phyloP scores from a whole-genome alignment of 1,284 basidiomycete genomes.

The Rhodotorula sp. region DNA sequence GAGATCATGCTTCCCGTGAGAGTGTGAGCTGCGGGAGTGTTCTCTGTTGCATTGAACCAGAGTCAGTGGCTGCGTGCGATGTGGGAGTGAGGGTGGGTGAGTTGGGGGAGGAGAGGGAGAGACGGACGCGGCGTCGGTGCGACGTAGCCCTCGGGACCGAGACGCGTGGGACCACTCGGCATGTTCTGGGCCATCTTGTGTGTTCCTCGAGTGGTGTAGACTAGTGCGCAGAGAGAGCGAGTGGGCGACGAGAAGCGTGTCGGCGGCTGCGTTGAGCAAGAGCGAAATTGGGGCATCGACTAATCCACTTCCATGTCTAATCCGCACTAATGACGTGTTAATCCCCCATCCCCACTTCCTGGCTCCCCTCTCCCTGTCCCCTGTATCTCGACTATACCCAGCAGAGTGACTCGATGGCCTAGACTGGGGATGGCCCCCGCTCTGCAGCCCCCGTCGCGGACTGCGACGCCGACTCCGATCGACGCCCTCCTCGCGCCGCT shows the following conservation, averaged over 20 bases:
- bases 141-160: conserved; percentile 35
- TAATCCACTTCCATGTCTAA: no score
- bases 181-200: conserved; percentile 32
- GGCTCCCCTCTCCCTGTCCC: no score
- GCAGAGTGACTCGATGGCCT: no score
- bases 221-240: not conserved
- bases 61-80: not conserved
- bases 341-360: no score
- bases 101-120: not conserved
- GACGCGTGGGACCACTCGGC: conserved; percentile 18
- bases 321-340: no score
- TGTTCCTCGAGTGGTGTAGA: no score
- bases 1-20: conserved; percentile 36
- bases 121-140: conserved; percentile 32
- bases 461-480: conserved; percentile 4
- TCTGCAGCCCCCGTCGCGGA: not conserved
- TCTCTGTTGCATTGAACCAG: conserved; percentile 14
- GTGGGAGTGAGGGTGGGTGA: not conserved
- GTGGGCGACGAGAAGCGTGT: not conserved
- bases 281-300: no score
- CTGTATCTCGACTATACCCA: no score
- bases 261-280: not conserved
- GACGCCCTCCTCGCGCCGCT: not conserved
- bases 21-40: conserved; percentile 41
- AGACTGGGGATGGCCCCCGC: not conserved